Base-by-base conservation (phyloP, 495 filamentous ascomycete genomes). In the Tuber calosporum region DNA sequence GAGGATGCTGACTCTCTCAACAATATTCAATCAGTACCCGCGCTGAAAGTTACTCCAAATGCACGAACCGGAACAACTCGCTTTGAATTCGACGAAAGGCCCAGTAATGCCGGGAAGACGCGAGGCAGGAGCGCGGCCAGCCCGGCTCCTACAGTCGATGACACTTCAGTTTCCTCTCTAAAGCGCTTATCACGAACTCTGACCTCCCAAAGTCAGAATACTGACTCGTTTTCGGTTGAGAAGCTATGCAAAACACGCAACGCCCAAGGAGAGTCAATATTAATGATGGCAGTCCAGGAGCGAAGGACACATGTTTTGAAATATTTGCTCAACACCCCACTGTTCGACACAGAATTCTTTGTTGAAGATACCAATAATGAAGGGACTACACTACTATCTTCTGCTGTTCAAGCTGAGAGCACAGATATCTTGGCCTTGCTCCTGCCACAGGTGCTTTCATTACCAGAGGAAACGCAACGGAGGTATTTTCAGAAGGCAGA, bases 211-310 rank as follows among this genome's bases (percentile, higher is more conserved):
- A 81, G 79, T 45, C 79, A 81, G 71, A 73, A 62, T n/a, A 69
- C 66, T 19, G 80, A 81, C 68, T 73, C 70, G 20, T 81, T 79
- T 53, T 81, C 79, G 1, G 71, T 67, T 5, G 80, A 81, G 42
- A 81, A 81, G 38, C 48, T 81, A 30, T 73, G 80, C 42, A 81
- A 75, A 66, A 81, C 80, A 36, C 74, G 80, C 39, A 81, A 81
- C 26, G 66, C 74, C 40, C 73, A 75, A 39, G 94, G 95, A 2
- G 90, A 97, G 79, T 97, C 94, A 7, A 87, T 97, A 30, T 87
- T 89, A 22, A 99, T 98, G 96, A 98, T 99, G 93, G 93, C 94
- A 11, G 87, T 97, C 42, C 93, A 97, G 79, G 87, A 89, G 71
- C 86, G 88, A 39, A 90, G 90, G 71, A 83, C 86, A 11, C 87